These are phyloP conservation scores for Barnettozyma sp. DNA, from an alignment of 805 yeast genomes.

Conservation along the genomic window DNA sequence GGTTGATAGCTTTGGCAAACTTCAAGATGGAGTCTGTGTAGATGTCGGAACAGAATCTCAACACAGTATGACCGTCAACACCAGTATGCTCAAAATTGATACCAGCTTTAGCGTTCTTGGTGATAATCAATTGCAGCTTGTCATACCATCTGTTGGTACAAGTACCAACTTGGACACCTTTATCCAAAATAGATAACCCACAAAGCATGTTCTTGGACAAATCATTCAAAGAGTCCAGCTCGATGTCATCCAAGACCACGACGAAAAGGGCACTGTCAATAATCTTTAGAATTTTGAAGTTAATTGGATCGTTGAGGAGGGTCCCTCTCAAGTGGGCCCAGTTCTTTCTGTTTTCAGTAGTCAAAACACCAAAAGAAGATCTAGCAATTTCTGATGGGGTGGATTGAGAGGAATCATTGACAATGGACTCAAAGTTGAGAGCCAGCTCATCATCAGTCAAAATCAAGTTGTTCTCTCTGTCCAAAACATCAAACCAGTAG, in stretches of 20 bases:
- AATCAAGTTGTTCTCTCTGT: slow-evolving; percentile 60
- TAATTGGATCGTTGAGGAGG: slow-evolving; percentile 41
- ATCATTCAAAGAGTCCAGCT: slow-evolving; percentile 51
- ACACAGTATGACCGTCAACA: slow-evolving; percentile 91
- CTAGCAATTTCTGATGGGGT: slow-evolving; percentile 62
- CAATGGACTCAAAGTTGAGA: slow-evolving; percentile 66
- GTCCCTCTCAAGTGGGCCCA: slow-evolving; percentile 74
- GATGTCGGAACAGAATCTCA: slow-evolving; percentile 81
- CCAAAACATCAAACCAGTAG: slow-evolving; percentile 92
- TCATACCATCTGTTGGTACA: slow-evolving; percentile 96
- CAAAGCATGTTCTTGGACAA: slow-evolving; percentile 81
- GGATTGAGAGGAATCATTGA: slow-evolving; percentile 54
- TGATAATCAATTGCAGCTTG: slow-evolving; percentile 79
- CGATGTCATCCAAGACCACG: slow-evolving; percentile 76
- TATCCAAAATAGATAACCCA: slow-evolving; percentile 70
- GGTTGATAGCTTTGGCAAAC: slow-evolving; percentile 78
- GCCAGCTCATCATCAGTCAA: slow-evolving; percentile 70
- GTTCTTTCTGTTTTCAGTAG: slow-evolving; percentile 80
- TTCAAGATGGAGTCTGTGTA: slow-evolving; percentile 86
- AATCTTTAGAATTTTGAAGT: slow-evolving; percentile 63
- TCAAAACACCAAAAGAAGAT: slow-evolving; percentile 82
- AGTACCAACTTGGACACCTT: slow-evolving; percentile 89
- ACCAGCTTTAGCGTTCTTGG: slow-evolving; percentile 88
- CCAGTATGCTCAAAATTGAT: slow-evolving; percentile 92
- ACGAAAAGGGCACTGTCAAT: slow-evolving; percentile 80